Conservation (phyloP, 2,329 filamentous ascomycete genomes). For the Ceratocystis variospora region DNA sequence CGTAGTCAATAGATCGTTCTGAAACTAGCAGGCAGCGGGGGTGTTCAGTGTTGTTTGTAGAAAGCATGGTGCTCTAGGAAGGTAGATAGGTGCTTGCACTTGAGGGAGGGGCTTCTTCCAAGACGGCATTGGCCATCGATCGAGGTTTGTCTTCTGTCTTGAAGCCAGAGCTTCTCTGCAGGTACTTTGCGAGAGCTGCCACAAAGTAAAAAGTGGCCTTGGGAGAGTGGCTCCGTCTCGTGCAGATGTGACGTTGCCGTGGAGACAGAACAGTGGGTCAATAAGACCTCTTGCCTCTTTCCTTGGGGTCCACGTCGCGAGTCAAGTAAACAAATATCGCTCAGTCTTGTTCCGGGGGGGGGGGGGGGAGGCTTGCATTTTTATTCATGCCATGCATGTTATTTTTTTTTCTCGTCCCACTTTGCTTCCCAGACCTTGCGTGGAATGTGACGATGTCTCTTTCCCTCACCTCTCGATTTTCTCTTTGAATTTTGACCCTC, state of each 20-base stretch:
- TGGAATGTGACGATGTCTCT: conserved; percentile 10
- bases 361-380: background rate
- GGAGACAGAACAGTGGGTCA: background rate
- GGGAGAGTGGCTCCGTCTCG: background rate
- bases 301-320: conserved; percentile 1
- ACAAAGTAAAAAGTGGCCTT: background rate
- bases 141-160: too few relatives aligned
- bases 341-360: background rate
- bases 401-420: background rate
- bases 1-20: too few relatives aligned
- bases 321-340: conserved; percentile 12
- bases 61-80: too few relatives aligned
- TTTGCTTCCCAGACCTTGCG: background rate
- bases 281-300: background rate
- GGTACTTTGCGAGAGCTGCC: background rate
- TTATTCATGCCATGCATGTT: background rate
- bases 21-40: too few relatives aligned
- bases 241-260: conserved; percentile 10
- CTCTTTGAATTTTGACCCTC: background rate
- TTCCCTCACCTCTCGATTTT: background rate
- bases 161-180: too few relatives aligned
- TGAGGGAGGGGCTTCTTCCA: too few relatives aligned
- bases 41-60: too few relatives aligned
- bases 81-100: too few relatives aligned
- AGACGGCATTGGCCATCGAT: too few relatives aligned